Evolutionary conservation across 352 stramenopile species (phyloP), one percentile per base, ranked within the genome.

Genomic region (Pythium guiyangense): DNA sequence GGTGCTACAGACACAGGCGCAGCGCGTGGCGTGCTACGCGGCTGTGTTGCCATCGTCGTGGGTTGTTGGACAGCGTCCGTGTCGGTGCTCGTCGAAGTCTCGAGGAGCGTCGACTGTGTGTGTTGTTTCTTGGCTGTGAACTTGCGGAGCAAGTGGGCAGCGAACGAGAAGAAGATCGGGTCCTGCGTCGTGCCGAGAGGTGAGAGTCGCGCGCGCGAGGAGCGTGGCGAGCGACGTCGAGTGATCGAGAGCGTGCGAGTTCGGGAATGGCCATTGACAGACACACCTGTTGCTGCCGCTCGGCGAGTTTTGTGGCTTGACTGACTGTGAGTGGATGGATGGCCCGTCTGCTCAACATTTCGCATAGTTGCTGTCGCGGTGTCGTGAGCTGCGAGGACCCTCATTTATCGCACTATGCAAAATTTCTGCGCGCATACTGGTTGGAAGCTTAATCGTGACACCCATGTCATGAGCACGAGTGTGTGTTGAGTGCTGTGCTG

Each of bases 121-220:
- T 61, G 54, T 9, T 48, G 49, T 2, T 54, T 47, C n/a, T 25
- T 42, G n/a, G 47, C 37, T 0, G 39, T 49, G 60, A 48, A 49
- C 55, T 61, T 61, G 55, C 55, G 46, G 37, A 62, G 49, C 42
- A 52, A 15, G 55, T 65, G 40, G 29, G 42, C 59, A 56, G 53
- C 50, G 56, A 54, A 20, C 27, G 48, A 54, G 64, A 66, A 63
- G 55, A 45, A 61, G 35, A 49, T 17, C n/a, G 37, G 37, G 47
- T 54, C 25, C 18, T 35, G 43, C 55, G 55, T 55, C 29, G 54
- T 44, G 47, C n/a, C 12, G 45, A n/a, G 4, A 3, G 20, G 11
- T 50, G 45, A 0, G 31, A 37, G 31, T 6, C 31, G 31, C 31
- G 31, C 31, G 34, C 26, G 14, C 6, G 50, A 56, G 29, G 6